Percentiles rank a stretch among this genome's conserved stretches.
phyloP scores from a whole-genome alignment of 1,139 yeast species.

The Hemisphaericaspora xylofermentans region DNA sequence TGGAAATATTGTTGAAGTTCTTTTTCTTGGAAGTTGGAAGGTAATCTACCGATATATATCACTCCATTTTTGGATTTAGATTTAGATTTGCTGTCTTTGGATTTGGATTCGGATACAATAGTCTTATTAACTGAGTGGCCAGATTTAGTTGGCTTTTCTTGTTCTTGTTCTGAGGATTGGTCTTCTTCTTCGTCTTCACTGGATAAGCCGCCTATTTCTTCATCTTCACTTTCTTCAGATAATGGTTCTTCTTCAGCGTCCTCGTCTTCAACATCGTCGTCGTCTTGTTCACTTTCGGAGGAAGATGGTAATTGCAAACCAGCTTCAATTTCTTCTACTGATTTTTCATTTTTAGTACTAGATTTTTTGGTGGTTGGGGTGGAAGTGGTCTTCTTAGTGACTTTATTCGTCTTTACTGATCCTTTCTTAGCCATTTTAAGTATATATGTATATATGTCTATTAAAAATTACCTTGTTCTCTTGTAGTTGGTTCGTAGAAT shows the following conservation, averaged over 20 bases:
- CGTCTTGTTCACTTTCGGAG: constrained; percentile 25
- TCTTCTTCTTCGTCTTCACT: constrained; percentile 25
- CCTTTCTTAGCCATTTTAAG: constrained; percentile 12
- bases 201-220: constrained; percentile 25
- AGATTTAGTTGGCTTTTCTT: constrained; percentile 3
- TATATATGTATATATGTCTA: background rate
- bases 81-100: too few relatives aligned
- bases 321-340: constrained; percentile 27
- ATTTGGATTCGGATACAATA: constrained; percentile 15
- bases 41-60: constrained; percentile 87
- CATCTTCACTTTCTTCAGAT: constrained; percentile 23
- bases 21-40: constrained; percentile 85
- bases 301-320: constrained; percentile 35
- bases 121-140: constrained; percentile 32
- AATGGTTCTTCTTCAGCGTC: constrained; percentile 18
- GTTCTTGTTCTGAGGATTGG: constrained; percentile 13
- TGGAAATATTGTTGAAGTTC: constrained; percentile 79
- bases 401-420: constrained; percentile 5
- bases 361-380: constrained; percentile 5
- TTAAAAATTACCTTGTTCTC: background rate
- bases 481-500: too few relatives aligned
- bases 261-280: constrained; percentile 23
- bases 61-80: constrained; percentile 51
- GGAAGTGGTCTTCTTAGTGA: constrained; percentile 3
- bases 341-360: constrained; percentile 18